Base-by-base conservation (phyloP, 2,329 filamentous ascomycete species). In the Phialocephala sp. region DNA sequence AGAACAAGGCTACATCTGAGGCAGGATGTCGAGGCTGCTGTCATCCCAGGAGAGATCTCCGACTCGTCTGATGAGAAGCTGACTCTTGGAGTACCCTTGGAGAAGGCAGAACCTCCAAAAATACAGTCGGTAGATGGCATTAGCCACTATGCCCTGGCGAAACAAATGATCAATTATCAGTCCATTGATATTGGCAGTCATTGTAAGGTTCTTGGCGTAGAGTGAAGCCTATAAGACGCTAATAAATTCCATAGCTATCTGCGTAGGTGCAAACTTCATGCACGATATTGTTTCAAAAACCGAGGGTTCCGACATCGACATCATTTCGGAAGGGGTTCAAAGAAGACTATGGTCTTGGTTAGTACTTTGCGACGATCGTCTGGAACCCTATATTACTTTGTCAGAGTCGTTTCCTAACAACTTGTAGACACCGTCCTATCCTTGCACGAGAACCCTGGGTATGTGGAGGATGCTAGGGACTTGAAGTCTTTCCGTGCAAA, bases 131-230 rank as follows among this genome's bases (percentile, higher is more conserved):
- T 36, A 11, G 62, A 52, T 64, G 56, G 58, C 15, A 64, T 69
- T 50, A 80, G 65, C 71, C 78, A 68, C 71, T 83, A 67, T 79
- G 79, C 66, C 59, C 86, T 92, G 50, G 85, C 90, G 6, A 84
- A 91, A 68, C 85, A 89, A 62, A 89, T 91, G n/a, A 90, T 90
- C 81, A 90, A 92, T 75, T 93, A 91, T 76, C 89, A 88, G 15
- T 90, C 89, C 0, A 85, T 91, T 15, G 91, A 93, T 72, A 85
- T 89, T 75, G 90, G 89, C 0, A 79, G 82, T 18, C 83, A 82
- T 75, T 91, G 89, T 87, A 79, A 72, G 81, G 75, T 39, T 15
- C 18, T 58, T 18, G 35, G 36, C 14, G 8, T 18, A 8, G 22
- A 24, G 37, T 37, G 35, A n/a, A 12, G 12, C 35, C 43, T 36